Evolutionary conservation across 441 rosid species (phyloP), one percentile per base, ranked within the genome.

Genomic region (Mallotus repandus): DNA sequence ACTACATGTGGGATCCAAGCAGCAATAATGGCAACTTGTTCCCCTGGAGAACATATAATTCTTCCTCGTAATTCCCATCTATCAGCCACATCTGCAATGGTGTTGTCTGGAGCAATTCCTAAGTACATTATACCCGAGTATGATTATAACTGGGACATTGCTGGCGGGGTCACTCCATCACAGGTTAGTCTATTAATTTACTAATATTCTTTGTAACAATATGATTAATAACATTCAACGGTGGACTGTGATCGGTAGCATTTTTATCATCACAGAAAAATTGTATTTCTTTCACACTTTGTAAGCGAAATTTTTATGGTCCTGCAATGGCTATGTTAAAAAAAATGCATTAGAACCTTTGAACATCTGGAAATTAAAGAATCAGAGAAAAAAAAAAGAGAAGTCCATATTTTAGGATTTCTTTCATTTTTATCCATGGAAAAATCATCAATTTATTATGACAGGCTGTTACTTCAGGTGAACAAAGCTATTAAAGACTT

Each of bases 1-100:
- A 84, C 86, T 57, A 88, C 92, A 22, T 88, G 89, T 16, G 90
- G 90, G 60, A 85, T 86, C 68, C 90, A 85, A 54, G 90, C 92
- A 54, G 86, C 92, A 53, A 72, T 88, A 50, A 75, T 88, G 87
- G 85, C 89, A 41, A 88, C 88, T 53, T 88, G 89, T 70, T 84
- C 84, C 8, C 89, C 90, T 7, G 88, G 92, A 65, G 82, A 85
- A 35, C 74, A 69, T 72, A 57, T 86, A 15, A 76, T 88, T 76
- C 88, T 88, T 21, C 87, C 92, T 74, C 88, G 90, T 43, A 88
- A 86, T 80, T 84, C 84, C n/a, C 90, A 86, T 69, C 35, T 85
- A 61, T 88, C 90, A 9, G 90, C 86, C 63, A 72, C 81, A 14
- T 86, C 90, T 62, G 87, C 81, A 48, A 78, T 87, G 79, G 86